Evolutionary conservation across 805 yeast genomes (phyloP), one percentile per base, ranked within the genome.

Genomic region (Dipodascopsis uninucleata): DNA sequence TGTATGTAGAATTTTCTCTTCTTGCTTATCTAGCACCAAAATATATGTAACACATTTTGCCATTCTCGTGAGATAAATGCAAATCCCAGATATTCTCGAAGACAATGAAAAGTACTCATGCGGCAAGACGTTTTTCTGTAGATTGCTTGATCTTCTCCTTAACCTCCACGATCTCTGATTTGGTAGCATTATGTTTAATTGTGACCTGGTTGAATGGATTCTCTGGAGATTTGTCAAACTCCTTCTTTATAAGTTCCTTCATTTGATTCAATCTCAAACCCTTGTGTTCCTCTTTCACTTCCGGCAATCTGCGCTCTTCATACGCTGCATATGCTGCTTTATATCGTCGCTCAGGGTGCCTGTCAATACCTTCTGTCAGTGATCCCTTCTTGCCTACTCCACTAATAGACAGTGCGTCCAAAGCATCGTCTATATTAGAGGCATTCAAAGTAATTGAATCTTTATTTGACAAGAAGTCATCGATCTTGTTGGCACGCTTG

Each of bases 261-360:
- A 82, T 68, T 64, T 85, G 95, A 61, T 82, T 85, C 58, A 80
- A 71, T 58, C 94, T 76, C 57, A 85, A 70, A 10, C 95, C 95
- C 3, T 89, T 88, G 57, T 80, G 71, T 64, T 85, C 95, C 61
- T 78, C 72, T 65, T 81, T 79, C 43, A 82, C 45, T 59, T 82
- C 86, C 4, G 93, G 90, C 32, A 82, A 61, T 58, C 90, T 74
- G 44, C 71, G 68, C 51, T 80, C 90, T 58, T 85, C 86, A 59
- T 67, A 85, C 1, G 85, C 86, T 9, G 77, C 72, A 45, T 71
- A 71, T 0, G 95, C 95, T 21, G 90, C 86, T 69, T 85, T 85
- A 66, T 81, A 83, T 61, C 95, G 76, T 66, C 94, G 77, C 69
- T 85, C 95, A 7, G 95, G 95, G 57, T 85, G 95, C 64, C 87